Percentiles rank a stretch among this genome's conserved stretches.
phyloP scores from a whole-genome alignment of 306 rosid genomes.

The Vigna trinervia region DNA sequence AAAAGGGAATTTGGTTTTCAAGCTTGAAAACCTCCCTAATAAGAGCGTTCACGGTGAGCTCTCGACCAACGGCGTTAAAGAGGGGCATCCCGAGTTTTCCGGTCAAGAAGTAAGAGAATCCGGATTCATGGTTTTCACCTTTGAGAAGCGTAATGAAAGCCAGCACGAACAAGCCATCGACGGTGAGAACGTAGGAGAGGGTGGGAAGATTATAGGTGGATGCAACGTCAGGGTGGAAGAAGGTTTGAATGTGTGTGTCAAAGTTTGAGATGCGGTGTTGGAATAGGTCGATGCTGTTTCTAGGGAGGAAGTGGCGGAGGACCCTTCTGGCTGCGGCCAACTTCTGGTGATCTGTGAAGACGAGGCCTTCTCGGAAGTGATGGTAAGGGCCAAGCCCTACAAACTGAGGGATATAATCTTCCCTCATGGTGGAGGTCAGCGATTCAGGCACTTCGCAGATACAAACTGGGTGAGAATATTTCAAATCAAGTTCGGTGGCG shows the following conservation, averaged over 20 bases:
- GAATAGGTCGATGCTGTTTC: background rate
- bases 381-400: conserved; percentile 41
- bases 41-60: conserved; percentile 14
- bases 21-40: conserved; percentile 34
- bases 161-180: conserved; percentile 15
- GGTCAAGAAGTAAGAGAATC: background rate
- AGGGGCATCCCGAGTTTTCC: background rate
- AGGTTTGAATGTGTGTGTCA: background rate
- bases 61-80: conserved; percentile 6
- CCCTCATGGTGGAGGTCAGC: background rate
- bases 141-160: background rate
- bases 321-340: conserved; percentile 29
- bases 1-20: conserved; percentile 24
- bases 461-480: background rate
- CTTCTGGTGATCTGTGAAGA: background rate
- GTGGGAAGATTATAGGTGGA: background rate
- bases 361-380: conserved; percentile 18
- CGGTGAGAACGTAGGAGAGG: background rate
- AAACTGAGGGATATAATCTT: conserved; percentile 42
- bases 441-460: conserved; percentile 37
- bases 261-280: background rate
- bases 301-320: background rate
- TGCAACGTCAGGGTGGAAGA: background rate
- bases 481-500: no score
- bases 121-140: background rate